Evolutionary conservation across 805 yeast species (phyloP), one percentile per base, ranked within the genome.

Genomic region (Saccharomycopsis fibuligera): DNA sequence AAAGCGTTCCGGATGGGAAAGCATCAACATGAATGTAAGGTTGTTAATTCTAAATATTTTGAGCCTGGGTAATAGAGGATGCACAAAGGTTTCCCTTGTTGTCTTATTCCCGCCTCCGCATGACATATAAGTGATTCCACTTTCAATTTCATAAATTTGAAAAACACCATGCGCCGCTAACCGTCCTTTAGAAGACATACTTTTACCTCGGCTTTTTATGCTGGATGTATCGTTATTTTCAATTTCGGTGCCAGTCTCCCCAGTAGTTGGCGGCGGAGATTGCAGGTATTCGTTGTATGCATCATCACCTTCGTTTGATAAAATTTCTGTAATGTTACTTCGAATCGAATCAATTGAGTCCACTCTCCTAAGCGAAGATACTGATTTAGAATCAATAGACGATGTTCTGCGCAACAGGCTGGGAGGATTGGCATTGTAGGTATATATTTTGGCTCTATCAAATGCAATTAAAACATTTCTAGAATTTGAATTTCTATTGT

Each of bases 51-150:
- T 44, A 31, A 49, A 49, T 17, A 44, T 40, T 31, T 49, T 44
- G 6, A 49, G 21, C 24, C 39, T 25, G 4, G 52, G 52, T 19
- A 49, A 35, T 23, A 49, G 33, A 5, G 52, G 52, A 21, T 49
- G 52, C 14, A 49, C 52, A 49, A 49, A 45, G 5, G 52, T 40
- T 30, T 49, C 52, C 9, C 52, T 22, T 8, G 52, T 49, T 16
- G 45, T 49, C 23, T 40, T 39, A 21, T 22, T 38, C 5, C 49
- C 47, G 6, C 52, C 52, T 8, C 52, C 52, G 35, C 52, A 49
- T 10, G 45, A 37, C 21, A 49, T 14, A 30, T 44, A 49, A 5
- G 30, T n/a, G 4, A 49, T 45, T 5, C 52, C 52, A 9, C 45
- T 45, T 45, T 49, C 52, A 40, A 49, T 33, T 30, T 49, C 52